These are phyloP conservation scores for Wickerhamomyces chaumierensis DNA, from an alignment of 805 yeast species.

Conservation along the genomic window DNA sequence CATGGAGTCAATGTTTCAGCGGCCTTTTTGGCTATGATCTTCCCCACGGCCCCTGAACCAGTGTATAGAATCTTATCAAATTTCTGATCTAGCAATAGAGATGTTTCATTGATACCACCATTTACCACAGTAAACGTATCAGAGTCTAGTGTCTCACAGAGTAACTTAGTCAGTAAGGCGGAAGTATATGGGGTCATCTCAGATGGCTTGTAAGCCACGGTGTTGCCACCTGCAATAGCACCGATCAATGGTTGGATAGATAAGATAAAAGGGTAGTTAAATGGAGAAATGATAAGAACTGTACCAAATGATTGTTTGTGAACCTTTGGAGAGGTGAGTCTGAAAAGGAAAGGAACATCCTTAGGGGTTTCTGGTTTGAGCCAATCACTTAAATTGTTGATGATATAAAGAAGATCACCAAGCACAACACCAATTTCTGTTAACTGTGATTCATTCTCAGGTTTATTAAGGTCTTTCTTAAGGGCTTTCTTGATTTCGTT, in stretches of 20 bases:
- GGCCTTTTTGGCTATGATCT: slow-evolving; percentile 66
- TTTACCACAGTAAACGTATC: slow-evolving; percentile 51
- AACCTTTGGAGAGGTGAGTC: slow-evolving; percentile 9
- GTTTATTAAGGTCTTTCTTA: slow-evolving; percentile 54
- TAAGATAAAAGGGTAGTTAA: slow-evolving; percentile 67
- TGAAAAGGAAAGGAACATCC: slow-evolving; percentile 9
- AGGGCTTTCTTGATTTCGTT: slow-evolving; percentile 48
- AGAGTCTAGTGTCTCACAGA: slow-evolving; percentile 41
- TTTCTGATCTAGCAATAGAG: slow-evolving; percentile 42
- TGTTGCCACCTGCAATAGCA: slow-evolving; percentile 81
- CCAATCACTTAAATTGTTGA: slow-evolving; percentile 52
- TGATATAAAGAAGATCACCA: slow-evolving; percentile 47
- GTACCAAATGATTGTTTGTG: slow-evolving; percentile 42
- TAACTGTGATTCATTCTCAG: slow-evolving; percentile 47
- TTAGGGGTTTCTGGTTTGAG: slow-evolving; percentile 32
- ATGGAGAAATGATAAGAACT: slow-evolving; percentile 65
- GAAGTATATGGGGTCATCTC: slow-evolving; percentile 62
- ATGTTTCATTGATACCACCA: slow-evolving; percentile 63
- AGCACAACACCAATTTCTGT: slow-evolving; percentile 43
- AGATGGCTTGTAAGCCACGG: slow-evolving; percentile 38
- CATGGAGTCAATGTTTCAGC: slow-evolving; percentile 78
- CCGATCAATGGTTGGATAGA: slow-evolving; percentile 58
- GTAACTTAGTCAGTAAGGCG: slow-evolving; percentile 39
- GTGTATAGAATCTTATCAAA: slow-evolving; percentile 83
- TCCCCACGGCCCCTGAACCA: slow-evolving; percentile 71